Evolutionary conservation across 768 basidiomycete species (phyloP).

Genomic region (Leccinum subgranulosum): DNA sequence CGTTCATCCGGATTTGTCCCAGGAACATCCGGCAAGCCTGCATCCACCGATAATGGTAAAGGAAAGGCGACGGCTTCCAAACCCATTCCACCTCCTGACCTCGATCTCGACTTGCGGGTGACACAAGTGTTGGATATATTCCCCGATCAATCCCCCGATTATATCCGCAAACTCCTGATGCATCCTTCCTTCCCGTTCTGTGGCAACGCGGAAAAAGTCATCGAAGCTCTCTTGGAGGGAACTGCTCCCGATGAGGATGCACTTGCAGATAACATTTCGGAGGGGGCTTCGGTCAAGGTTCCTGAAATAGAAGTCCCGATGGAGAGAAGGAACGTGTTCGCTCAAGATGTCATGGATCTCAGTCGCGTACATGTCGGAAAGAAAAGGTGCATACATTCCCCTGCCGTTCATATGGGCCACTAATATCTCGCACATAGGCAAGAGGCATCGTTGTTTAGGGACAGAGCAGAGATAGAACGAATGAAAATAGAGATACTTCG

Average conservation of each 20-base stretch:
- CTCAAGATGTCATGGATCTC: conserved; percentile 68
- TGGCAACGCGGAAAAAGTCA: conserved; percentile 58
- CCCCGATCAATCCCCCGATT: conserved; percentile 53
- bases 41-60: conserved; percentile 38
- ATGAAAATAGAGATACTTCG: conserved; percentile 85
- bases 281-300: not conserved
- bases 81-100: conserved; percentile 26
- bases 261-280: conserved; percentile 13
- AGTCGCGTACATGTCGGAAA: conserved; percentile 60
- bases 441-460: conserved; percentile 44
- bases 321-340: conserved; percentile 71
- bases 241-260: conserved; percentile 47
- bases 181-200: conserved; percentile 46
- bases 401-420: not conserved
- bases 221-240: conserved; percentile 74
- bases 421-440: conserved; percentile 34
- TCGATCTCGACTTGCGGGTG: conserved; percentile 54
- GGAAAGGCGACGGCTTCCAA: conserved; percentile 29
- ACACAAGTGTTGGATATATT: conserved; percentile 76
- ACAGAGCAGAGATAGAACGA: conserved; percentile 59
- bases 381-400: conserved; percentile 43
- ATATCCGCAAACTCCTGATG: conserved; percentile 56
- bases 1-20: conserved; percentile 53
- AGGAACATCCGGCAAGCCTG: not conserved
- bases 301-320: conserved; percentile 20